A percentile compares a stretch with the other conserved stretches of the same genome.
These are phyloP conservation scores for Leucocoprinus gongylophorus DNA, from an alignment of 1,284 basidiomycete species.

Conservation along the genomic window DNA sequence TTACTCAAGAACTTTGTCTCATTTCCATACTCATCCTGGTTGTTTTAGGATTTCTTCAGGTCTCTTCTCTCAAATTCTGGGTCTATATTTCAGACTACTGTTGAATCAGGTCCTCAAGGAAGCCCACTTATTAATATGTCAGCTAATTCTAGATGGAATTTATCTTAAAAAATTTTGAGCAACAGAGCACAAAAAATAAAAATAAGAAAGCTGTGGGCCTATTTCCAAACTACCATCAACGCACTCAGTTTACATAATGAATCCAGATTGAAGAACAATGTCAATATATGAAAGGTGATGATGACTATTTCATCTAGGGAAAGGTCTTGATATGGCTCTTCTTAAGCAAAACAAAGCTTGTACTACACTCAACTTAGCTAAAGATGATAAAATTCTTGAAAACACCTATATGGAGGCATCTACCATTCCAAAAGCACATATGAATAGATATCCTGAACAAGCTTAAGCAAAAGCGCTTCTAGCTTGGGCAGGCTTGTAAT, in stretches of 20 bases:
- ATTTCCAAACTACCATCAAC: neutral
- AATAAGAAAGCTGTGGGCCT: conserved; percentile 48
- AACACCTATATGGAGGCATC: conserved; percentile 48
- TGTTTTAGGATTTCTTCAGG: conserved; percentile 30
- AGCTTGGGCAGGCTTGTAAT: conserved; percentile 15
- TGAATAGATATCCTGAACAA: conserved; percentile 68
- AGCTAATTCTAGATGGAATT: conserved; percentile 58
- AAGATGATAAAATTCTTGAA: conserved; percentile 73
- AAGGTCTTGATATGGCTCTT: conserved; percentile 84
- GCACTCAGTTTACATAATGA: neutral
- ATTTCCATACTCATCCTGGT: neutral
- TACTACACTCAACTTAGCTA: conserved; percentile 40
- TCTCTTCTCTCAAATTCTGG: conserved; percentile 23
- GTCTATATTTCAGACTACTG: conserved; percentile 13
- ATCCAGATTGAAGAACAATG: conserved; percentile 68
- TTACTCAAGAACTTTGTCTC: neutral
- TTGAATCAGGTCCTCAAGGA: conserved; percentile 20
- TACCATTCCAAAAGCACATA: conserved; percentile 51
- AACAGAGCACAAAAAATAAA: conserved; percentile 43
- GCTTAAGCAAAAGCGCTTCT: conserved; percentile 55
- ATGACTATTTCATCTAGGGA: conserved; percentile 82
- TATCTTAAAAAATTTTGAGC: conserved; percentile 74
- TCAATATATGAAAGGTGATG: conserved; percentile 82
- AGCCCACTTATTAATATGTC: conserved; percentile 5
- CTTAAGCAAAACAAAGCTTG: conserved; percentile 79